phyloP scores from a whole-genome alignment of 306 rosid species.

The Echinosophora koreensis region DNA sequence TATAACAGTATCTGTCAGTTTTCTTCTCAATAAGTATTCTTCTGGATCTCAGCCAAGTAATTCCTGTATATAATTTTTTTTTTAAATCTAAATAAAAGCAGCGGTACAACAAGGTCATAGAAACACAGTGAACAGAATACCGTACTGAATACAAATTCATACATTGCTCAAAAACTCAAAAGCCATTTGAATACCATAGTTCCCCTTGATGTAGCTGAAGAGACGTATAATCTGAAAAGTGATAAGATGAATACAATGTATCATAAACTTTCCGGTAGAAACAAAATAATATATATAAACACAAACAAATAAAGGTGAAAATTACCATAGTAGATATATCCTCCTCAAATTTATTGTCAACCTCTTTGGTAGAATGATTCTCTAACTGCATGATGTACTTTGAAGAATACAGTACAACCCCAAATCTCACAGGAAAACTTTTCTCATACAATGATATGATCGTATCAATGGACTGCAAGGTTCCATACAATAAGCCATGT shows the following conservation, averaged over 20 bases:
- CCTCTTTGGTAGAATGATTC: slow-evolving; percentile 54
- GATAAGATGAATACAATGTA: slow-evolving; percentile 35
- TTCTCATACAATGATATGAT: slow-evolving; percentile 78
- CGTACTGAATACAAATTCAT: slow-evolving; percentile 45
- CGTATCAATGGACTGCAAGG: slow-evolving; percentile 86
- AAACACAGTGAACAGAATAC: slow-evolving; percentile 41
- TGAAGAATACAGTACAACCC: slow-evolving; percentile 88
- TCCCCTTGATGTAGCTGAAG: slow-evolving; percentile 82
- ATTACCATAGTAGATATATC: slow-evolving; percentile 81
- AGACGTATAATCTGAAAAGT: slow-evolving; percentile 82
- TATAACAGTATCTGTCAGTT: slow-evolving; percentile 31
- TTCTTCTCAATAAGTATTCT: slow-evolving; percentile 22
- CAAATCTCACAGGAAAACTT: slow-evolving; percentile 87
- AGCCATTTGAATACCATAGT: slow-evolving; percentile 73
- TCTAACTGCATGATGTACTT: slow-evolving; percentile 68
- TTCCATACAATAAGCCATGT: slow-evolving; percentile 42
- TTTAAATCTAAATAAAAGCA: slow-evolving; percentile 36
- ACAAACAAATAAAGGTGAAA: slow-evolving; percentile 36
- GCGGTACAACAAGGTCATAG: slow-evolving; percentile 28
- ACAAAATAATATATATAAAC: not conserved
- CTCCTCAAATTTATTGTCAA: slow-evolving; percentile 58
- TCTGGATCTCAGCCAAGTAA: slow-evolving; percentile 43
- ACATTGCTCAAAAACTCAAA: slow-evolving; percentile 95
- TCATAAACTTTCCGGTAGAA: slow-evolving; percentile 36
- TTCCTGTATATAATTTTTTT: slow-evolving; percentile 25